Percentiles rank a stretch among this genome's conserved stretches.
Evolutionary conservation across 495 filamentous ascomycete species (phyloP).

Genomic region (Neurospora sp.): DNA sequence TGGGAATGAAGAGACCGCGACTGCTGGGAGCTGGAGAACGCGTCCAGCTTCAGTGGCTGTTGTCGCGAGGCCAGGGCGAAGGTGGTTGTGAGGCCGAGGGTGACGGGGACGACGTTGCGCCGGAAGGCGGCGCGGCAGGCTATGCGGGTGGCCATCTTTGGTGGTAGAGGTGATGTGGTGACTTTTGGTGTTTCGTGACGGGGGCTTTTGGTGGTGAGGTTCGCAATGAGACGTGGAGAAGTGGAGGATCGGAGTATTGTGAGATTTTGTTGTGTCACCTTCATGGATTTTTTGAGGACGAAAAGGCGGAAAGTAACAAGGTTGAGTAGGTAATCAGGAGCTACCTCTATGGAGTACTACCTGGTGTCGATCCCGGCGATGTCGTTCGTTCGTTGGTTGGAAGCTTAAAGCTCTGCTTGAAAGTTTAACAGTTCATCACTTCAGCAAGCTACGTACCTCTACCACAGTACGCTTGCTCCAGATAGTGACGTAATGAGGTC

Average conservation of each 20-base stretch:
- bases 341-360: not conserved
- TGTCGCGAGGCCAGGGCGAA: slow-evolving; percentile 13
- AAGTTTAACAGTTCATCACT: not conserved
- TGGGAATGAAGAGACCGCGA: not conserved
- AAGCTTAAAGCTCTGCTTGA: not conserved
- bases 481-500: not conserved
- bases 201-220: not conserved
- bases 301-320: not conserved
- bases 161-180: not conserved
- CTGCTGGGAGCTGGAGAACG: not conserved
- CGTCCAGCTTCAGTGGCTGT: slow-evolving; percentile 23
- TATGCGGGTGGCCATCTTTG: slow-evolving; percentile 9
- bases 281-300: not conserved
- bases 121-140: slow-evolving; percentile 9
- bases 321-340: not conserved
- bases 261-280: not conserved
- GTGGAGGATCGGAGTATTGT: not conserved
- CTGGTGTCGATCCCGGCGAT: not conserved
- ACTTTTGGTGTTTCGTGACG: not conserved
- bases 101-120: slow-evolving; percentile 11
- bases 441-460: not conserved
- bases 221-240: not conserved
- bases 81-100: slow-evolving; percentile 17
- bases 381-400: not conserved
- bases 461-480: not conserved